Evolutionary conservation across 345 rosid species (phyloP).

Genomic region (Gossypium rotundifolium): DNA sequence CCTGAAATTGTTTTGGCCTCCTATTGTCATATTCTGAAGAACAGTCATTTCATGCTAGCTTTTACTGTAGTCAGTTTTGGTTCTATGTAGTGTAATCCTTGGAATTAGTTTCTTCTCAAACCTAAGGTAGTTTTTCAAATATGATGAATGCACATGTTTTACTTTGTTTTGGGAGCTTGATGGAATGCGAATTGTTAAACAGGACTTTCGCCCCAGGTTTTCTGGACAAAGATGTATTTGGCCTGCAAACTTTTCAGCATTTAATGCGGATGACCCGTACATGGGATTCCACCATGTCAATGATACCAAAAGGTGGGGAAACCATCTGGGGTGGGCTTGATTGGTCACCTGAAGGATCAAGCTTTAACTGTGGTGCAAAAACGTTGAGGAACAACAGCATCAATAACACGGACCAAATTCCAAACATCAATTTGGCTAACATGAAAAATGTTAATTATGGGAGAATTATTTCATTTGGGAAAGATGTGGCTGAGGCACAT

Average conservation of each 20-base stretch:
- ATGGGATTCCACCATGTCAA: conserved; percentile 77
- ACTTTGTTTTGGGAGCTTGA: conserved; percentile 12
- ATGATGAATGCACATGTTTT: neutral
- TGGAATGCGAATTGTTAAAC: conserved; percentile 18
- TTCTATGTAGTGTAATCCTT: neutral
- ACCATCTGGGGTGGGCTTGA: conserved; percentile 66
- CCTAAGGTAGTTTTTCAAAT: neutral
- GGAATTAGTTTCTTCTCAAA: neutral
- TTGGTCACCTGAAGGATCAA: conserved; percentile 56
- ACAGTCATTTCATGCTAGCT: neutral
- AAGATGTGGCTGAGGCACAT: conserved; percentile 42
- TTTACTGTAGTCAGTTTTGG: neutral
- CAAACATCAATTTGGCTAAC: conserved; percentile 9
- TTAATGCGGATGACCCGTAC: conserved; percentile 65
- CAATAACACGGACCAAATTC: conserved; percentile 11
- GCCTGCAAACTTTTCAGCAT: conserved; percentile 58
- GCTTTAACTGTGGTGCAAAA: conserved; percentile 29
- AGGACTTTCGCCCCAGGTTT: conserved; percentile 61
- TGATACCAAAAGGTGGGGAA: conserved; percentile 75
- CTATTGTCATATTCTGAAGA: neutral
- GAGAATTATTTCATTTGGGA: conserved; percentile 63
- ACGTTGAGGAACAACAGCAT: conserved; percentile 27
- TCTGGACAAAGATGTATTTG: conserved; percentile 52
- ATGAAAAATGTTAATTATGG: conserved; percentile 38
- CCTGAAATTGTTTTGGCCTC: too few relatives aligned